Evolutionary conservation across 1,284 basidiomycete genomes (phyloP).

Genomic region (Fomitopsis palustris): DNA sequence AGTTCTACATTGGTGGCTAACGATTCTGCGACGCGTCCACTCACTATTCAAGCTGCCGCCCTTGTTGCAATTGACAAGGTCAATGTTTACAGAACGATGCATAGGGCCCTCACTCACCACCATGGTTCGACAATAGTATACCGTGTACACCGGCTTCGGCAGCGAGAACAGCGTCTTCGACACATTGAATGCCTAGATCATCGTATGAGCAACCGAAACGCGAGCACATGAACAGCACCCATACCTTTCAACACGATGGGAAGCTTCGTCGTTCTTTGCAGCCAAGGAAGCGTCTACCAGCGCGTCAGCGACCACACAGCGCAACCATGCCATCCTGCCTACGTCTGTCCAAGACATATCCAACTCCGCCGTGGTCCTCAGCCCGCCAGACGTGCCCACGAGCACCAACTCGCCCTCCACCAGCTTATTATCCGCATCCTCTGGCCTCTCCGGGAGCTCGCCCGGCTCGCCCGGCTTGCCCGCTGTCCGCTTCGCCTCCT

Average conservation of each 20-base stretch:
- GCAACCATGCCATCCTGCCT: conserved; percentile 1
- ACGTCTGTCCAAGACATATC: conserved; percentile 76
- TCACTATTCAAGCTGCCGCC: conserved; percentile 81
- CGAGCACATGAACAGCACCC: background rate
- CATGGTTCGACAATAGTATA: conserved; percentile 90
- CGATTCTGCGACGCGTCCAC: conserved; percentile 14
- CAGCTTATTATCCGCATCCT: conserved; percentile 5
- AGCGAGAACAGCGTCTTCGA: conserved; percentile 85
- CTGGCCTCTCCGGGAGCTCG: conserved; percentile 25
- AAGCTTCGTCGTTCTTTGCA: conserved; percentile 69
- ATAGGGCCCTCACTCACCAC: conserved; percentile 49
- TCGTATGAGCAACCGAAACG: no score
- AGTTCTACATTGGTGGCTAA: background rate
- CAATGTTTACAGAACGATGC: conserved; percentile 1
- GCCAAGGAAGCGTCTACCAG: conserved; percentile 71
- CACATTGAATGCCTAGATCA: conserved; percentile 56
- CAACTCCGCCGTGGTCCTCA: conserved; percentile 60
- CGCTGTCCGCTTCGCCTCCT: conserved; percentile 9
- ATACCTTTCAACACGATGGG: conserved; percentile 79
- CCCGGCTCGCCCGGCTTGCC: conserved; percentile 17
- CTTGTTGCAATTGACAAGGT: conserved; percentile 29
- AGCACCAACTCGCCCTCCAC: conserved; percentile 33
- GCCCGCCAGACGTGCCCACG: conserved; percentile 62
- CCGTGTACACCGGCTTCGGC: conserved; percentile 84
- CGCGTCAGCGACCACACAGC: background rate